A percentile compares a stretch with the other conserved stretches of the same genome.
Evolutionary conservation across 2,329 filamentous ascomycete genomes (phyloP).

Genomic region (Alternaria brassicicola): DNA sequence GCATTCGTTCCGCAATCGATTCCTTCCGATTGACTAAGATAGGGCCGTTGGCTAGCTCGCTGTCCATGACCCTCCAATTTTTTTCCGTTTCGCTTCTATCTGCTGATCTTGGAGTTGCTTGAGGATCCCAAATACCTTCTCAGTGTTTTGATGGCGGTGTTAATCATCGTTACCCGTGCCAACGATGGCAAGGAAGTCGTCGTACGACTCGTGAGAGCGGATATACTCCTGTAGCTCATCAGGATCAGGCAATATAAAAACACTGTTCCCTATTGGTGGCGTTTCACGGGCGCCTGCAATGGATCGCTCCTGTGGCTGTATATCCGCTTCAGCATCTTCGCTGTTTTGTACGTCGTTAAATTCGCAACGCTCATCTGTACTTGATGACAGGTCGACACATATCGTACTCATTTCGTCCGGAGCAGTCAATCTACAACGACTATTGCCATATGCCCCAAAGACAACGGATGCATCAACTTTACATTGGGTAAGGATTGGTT

Average conservation of each 20-base stretch:
- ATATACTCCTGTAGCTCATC: conserved; percentile 37
- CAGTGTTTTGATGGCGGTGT: conserved; percentile 14
- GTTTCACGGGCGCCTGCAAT: neutral
- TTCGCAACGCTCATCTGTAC: conserved; percentile 39
- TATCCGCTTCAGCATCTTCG: conserved; percentile 8
- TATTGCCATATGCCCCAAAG: conserved; percentile 45
- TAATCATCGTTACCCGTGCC: conserved; percentile 4
- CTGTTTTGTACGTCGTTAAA: conserved; percentile 39
- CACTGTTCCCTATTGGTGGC: conserved; percentile 1
- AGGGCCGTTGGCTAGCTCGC: neutral
- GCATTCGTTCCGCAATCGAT: conserved; percentile 1
- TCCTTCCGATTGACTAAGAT: neutral
- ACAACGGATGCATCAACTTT: conserved; percentile 40
- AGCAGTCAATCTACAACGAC: conserved; percentile 29
- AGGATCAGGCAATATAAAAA: conserved; percentile 11
- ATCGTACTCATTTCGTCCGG: conserved; percentile 48
- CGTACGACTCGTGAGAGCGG: conserved; percentile 29
- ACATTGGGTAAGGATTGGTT: conserved; percentile 40
- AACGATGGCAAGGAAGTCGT: conserved; percentile 38
- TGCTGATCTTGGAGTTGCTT: conserved; percentile 17
- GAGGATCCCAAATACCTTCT: conserved; percentile 24
- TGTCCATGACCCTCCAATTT: neutral
- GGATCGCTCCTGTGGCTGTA: neutral
- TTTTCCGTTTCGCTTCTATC: conserved; percentile 1
- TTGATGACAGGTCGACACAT: conserved; percentile 44